Evolutionary conservation across 257 asterid genomes (phyloP), one percentile per base, ranked within the genome.

Genomic region (Scutellaria galericulata): DNA sequence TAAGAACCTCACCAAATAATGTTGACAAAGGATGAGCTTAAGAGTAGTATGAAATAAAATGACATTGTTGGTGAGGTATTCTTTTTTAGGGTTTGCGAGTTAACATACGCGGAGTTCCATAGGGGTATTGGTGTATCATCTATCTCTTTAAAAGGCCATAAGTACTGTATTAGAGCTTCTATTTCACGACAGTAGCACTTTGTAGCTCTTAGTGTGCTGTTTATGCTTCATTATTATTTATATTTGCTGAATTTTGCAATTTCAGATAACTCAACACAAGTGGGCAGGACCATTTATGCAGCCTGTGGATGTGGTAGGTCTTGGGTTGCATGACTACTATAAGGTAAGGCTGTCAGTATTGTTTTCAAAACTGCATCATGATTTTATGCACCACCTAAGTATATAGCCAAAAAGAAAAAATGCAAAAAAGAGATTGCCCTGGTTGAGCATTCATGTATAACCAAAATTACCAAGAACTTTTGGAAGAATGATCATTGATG

Each of bases 281-380:
- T 93, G 97, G 98, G 95, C 97, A 10, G 89, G 77, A 75, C 98
- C 98, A 45, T 93, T 93, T 68, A 77, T 93, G 97, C 85, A 87
- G 76, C 97, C 98, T 27, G 98, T 93, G 79, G 98, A 93, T 64
- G 98, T 93, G 74, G 91, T 82, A 45, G 95, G 95, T 74, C 98
- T 93, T 75, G 93, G 88, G 58, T 83, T 93, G 77, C 86, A 83
- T 18, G 98, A 93, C 84, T 93, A 93, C 81, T 86, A 73, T 79
- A 76, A 89, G 84, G 97, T 91, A 83, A 80, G 54, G 60, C 27
- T 64, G 73, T 70, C 50, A 27, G 46, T 54, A 31, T 56, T 57
- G 41, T 56, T 18, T 44, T 79, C 46, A 15, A 9, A 15, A 53
- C 12, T 57, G 5, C 27, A 24, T 54, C 6, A 11, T 40, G 7